Percentiles rank a stretch among this genome's conserved stretches.
Conservation (phyloP, 139 green algal species). For the Medakamo hakoo region DNA sequence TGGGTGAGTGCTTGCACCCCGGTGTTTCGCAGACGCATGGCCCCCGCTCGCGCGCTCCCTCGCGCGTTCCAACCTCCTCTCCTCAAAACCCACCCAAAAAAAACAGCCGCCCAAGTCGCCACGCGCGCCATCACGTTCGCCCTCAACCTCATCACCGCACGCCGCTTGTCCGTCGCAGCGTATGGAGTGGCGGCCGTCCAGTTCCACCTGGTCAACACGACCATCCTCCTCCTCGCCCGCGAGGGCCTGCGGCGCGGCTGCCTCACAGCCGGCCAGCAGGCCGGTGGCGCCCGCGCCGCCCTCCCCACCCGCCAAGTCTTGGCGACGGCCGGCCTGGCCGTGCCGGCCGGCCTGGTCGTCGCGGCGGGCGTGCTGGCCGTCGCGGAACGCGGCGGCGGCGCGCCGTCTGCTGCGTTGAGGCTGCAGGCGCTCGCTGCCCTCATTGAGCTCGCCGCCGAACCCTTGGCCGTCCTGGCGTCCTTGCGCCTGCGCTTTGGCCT, state of each 20-base stretch:
- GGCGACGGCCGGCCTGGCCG: conserved; percentile 11
- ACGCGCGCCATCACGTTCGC: conserved; percentile 60
- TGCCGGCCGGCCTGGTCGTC: conserved; percentile 32
- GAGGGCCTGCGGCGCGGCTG: conserved; percentile 74
- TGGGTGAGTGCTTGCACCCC: too few species aligned
- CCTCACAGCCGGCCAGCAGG: conserved; percentile 18
- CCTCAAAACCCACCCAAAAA: too few species aligned
- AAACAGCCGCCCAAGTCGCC: conserved; percentile 66
- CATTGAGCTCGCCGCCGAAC: conserved; percentile 49
- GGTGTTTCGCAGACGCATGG: too few species aligned
- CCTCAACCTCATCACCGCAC: conserved; percentile 60
- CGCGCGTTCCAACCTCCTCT: too few species aligned
- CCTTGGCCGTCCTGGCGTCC: conserved; percentile 56
- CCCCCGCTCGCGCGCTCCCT: too few species aligned
- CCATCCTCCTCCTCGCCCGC: conserved; percentile 66
- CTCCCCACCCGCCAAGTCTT: conserved; percentile 2
- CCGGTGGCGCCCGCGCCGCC: conserved; percentile 9
- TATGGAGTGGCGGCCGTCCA: conserved; percentile 73
- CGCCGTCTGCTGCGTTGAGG: background rate
- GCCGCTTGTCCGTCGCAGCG: conserved; percentile 49
- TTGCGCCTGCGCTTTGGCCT: conserved; percentile 37
- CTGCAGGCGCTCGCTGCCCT: conserved; percentile 36
- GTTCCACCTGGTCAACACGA: conserved; percentile 82
- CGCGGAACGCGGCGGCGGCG: conserved; percentile 4
- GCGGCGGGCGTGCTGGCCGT: conserved; percentile 12